Percentiles rank a stretch among this genome's conserved stretches.
Evolutionary conservation across 176 grass and related monocot species (phyloP).

Genomic region (Alloteropsis semialata): DNA sequence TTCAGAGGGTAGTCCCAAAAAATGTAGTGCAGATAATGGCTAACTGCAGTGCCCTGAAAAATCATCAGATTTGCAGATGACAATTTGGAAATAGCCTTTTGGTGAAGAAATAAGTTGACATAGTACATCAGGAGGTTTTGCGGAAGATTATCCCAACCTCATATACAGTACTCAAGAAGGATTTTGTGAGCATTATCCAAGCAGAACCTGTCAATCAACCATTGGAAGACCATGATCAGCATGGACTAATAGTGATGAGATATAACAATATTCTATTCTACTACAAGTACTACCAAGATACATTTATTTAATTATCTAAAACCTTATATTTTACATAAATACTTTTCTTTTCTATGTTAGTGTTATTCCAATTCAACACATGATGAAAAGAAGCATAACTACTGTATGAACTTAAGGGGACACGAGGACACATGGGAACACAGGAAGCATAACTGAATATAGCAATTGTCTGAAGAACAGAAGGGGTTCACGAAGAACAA

Average conservation of each 20-base stretch:
- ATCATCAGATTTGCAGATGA: conserved; percentile 73
- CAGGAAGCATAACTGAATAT: not conserved
- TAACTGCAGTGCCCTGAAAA: conserved; percentile 57
- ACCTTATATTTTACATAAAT: not conserved
- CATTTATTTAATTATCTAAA: not conserved
- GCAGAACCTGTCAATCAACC: conserved; percentile 59
- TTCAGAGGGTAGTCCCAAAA: conserved; percentile 81
- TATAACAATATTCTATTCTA: not conserved
- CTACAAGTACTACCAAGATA: not conserved
- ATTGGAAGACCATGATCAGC: not conserved
- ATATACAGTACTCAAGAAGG: conserved; percentile 85
- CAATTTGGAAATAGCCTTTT: conserved; percentile 90
- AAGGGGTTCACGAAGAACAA: not conserved
- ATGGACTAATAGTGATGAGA: not conserved
- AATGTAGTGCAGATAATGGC: conserved; percentile 83
- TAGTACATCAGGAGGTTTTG: conserved; percentile 83
- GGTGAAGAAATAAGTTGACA: conserved; percentile 86
- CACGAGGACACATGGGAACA: not conserved
- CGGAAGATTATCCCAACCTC: no score
- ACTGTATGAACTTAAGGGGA: not conserved
- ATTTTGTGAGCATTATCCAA: conserved; percentile 77
- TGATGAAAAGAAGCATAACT: not conserved
- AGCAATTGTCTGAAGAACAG: not conserved
- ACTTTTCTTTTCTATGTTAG: not conserved
- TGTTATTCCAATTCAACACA: not conserved